A percentile compares a stretch with the other conserved stretches of the same genome.
These are phyloP conservation scores for Acer negundo DNA, from an alignment of 345 rosid species.

Conservation along the genomic window DNA sequence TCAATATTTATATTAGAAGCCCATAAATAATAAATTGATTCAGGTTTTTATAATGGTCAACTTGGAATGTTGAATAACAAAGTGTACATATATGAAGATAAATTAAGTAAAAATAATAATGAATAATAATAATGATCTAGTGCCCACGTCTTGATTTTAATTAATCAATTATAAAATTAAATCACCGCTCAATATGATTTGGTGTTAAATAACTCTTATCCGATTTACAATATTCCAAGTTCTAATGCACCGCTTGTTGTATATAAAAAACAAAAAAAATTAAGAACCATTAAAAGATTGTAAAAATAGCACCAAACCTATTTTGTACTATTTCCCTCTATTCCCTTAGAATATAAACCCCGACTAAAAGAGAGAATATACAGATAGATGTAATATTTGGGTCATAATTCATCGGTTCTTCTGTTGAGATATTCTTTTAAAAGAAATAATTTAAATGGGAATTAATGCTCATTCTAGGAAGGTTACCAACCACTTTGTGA, in stretches of 20 bases:
- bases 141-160: not conserved
- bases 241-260: too few species aligned
- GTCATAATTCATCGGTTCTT: constrained; percentile 3
- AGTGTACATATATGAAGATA: not conserved
- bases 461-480: constrained; percentile 5
- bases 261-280: too few species aligned
- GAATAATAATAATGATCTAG: not conserved
- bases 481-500: constrained; percentile 6
- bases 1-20: not conserved
- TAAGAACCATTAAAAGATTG: too few species aligned
- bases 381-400: not conserved
- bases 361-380: not conserved
- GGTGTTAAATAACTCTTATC: too few species aligned
- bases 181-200: too few species aligned
- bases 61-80: not conserved
- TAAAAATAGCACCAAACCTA: too few species aligned
- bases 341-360: not conserved
- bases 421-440: constrained; percentile 5
- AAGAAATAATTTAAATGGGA: not conserved
- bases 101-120: not conserved
- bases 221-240: too few species aligned
- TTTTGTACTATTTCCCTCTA: too few species aligned
- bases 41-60: not conserved
- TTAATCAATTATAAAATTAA: too few species aligned
- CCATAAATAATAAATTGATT: not conserved